A percentile compares a stretch with the other conserved stretches of the same genome.
phyloP scores from a whole-genome alignment of 148 eudicot genomes.

The Suaeda aralocaspica region DNA sequence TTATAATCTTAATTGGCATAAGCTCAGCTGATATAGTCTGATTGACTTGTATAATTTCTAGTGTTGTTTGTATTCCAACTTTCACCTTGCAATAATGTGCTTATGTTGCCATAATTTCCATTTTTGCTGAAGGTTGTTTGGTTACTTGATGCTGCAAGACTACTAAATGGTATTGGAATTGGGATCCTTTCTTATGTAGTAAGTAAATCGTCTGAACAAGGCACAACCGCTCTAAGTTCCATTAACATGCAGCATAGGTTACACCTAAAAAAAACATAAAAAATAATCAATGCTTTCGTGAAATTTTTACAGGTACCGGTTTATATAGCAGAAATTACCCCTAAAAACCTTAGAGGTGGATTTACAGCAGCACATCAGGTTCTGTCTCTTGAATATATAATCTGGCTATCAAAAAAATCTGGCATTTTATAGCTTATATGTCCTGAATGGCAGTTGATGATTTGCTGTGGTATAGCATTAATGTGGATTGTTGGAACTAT shows the following conservation, averaged over 20 bases:
- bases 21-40: neutral
- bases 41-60: neutral
- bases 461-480: constrained; percentile 56
- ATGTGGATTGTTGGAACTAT: constrained; percentile 55
- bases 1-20: neutral
- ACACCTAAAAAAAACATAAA: neutral
- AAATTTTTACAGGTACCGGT: constrained; percentile 59
- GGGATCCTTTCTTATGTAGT: constrained; percentile 82
- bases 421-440: neutral
- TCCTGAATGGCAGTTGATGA: constrained; percentile 52
- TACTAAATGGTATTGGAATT: constrained; percentile 56
- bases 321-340: constrained; percentile 84
- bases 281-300: neutral
- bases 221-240: neutral
- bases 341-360: constrained; percentile 75
- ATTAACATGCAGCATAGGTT: neutral
- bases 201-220: constrained; percentile 12
- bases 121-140: constrained; percentile 44
- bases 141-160: constrained; percentile 66
- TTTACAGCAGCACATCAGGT: constrained; percentile 78
- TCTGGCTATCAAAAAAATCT: neutral
- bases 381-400: constrained; percentile 8
- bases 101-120: neutral
- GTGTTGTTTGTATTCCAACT: neutral
- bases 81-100: neutral